phyloP scores from a whole-genome alignment of 495 filamentous ascomycete species.

The Penicillium herquei region DNA sequence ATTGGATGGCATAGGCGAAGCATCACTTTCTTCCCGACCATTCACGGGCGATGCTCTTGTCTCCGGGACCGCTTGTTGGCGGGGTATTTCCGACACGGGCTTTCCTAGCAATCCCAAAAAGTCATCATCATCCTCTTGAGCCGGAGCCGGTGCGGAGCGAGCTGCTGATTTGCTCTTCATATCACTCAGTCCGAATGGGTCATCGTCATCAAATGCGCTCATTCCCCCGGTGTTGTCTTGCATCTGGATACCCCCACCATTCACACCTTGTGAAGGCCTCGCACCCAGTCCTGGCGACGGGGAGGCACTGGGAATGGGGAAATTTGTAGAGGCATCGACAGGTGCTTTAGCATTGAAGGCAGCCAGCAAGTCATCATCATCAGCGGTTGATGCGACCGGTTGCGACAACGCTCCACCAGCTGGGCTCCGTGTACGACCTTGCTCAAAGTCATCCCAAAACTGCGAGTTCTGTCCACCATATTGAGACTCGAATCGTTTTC shows the following conservation, averaged over 20 bases:
- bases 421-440: constrained; percentile 46
- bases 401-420: constrained; percentile 54
- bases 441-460: constrained; percentile 67
- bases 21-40: constrained; percentile 41
- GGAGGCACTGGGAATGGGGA: constrained; percentile 46
- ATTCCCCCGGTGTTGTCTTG: constrained; percentile 20
- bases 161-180: constrained; percentile 50
- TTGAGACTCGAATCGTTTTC: constrained; percentile 65
- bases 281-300: constrained; percentile 28
- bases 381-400: constrained; percentile 24
- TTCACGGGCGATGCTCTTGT: constrained; percentile 45
- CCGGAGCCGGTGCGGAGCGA: constrained; percentile 33
- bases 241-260: constrained; percentile 24
- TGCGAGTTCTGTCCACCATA: constrained; percentile 64
- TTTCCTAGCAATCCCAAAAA: constrained; percentile 83
- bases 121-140: constrained; percentile 66
- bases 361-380: constrained; percentile 61
- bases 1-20: constrained; percentile 41
- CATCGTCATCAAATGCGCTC: constrained; percentile 49
- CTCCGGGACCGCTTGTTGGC: constrained; percentile 32
- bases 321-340: constrained; percentile 61
- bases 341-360: constrained; percentile 60
- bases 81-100: constrained; percentile 76
- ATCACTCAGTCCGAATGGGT: constrained; percentile 83
- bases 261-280: constrained; percentile 13